phyloP scores from a whole-genome alignment of 140 eudicot species.

The Oenanthe javanica region DNA sequence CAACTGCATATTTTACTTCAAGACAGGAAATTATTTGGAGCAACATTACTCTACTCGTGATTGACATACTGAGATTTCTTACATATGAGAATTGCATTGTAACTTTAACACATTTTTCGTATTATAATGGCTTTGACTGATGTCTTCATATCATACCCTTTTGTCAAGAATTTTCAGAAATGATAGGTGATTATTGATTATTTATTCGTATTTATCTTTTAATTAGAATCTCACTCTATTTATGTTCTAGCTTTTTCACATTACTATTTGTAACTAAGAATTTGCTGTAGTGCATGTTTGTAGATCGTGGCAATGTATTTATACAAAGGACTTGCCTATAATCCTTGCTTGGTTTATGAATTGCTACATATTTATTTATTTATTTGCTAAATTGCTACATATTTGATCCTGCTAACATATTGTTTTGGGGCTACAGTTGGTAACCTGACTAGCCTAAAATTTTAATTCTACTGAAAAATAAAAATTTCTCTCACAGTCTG shows the following conservation, averaged over 20 bases:
- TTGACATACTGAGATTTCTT: not conserved
- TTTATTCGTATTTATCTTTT: not conserved
- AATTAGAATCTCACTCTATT: not conserved
- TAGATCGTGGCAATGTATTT: not conserved
- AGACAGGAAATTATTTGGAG: not conserved
- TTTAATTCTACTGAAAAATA: not conserved
- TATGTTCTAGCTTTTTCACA: not conserved
- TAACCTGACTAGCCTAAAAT: too few relatives aligned
- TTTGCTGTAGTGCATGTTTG: not conserved
- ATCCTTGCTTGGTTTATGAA: not conserved
- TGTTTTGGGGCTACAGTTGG: too few relatives aligned
- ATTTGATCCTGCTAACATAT: too few relatives aligned
- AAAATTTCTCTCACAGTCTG: not conserved
- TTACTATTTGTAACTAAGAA: not conserved
- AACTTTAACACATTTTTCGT: not conserved
- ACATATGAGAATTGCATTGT: not conserved
- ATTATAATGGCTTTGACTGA: not conserved
- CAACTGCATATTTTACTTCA: not conserved
- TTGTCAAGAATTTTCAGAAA: not conserved
- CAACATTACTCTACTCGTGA: not conserved
- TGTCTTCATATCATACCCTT: not conserved
- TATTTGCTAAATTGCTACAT: too few relatives aligned
- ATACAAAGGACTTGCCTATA: not conserved
- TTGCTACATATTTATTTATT: too few relatives aligned
- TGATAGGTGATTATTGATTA: not conserved